These are phyloP conservation scores for Cladorrhinum sp. DNA, from an alignment of 2,329 filamentous ascomycete genomes.

Conservation along the genomic window DNA sequence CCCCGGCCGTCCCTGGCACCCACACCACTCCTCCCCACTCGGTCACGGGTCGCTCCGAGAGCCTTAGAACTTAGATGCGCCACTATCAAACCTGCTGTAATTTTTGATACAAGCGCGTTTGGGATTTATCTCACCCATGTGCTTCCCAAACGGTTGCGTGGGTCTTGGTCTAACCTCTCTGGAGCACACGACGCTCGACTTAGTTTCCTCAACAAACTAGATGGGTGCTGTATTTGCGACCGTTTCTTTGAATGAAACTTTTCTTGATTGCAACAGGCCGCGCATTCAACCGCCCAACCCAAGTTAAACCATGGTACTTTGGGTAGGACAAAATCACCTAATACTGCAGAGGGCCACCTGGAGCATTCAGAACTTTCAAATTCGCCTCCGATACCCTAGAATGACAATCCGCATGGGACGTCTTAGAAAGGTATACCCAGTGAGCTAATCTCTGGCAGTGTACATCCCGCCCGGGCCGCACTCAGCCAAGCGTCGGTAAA, in stretches of 20 bases:
- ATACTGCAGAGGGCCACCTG: background rate
- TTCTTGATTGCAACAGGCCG: background rate
- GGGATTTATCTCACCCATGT: background rate
- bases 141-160: slow-evolving; percentile 10
- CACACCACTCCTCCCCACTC: background rate
- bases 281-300: background rate
- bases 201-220: background rate
- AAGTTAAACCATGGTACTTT: background rate
- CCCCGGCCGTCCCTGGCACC: background rate
- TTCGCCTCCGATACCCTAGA: background rate
- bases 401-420: background rate
- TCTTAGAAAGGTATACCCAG: background rate
- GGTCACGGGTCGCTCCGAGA: background rate
- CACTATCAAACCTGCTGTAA: slow-evolving; percentile 6
- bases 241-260: background rate
- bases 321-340: background rate
- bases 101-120: background rate
- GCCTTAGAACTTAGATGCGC: slow-evolving; percentile 19
- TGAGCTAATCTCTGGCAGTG: background rate
- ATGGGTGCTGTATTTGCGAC: background rate
- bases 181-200: background rate
- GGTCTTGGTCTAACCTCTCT: background rate
- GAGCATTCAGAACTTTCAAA: background rate
- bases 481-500: background rate
- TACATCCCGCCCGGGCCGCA: background rate